These are phyloP conservation scores for Phylloporus sp. DNA, from an alignment of 768 basidiomycete species.

Conservation along the genomic window DNA sequence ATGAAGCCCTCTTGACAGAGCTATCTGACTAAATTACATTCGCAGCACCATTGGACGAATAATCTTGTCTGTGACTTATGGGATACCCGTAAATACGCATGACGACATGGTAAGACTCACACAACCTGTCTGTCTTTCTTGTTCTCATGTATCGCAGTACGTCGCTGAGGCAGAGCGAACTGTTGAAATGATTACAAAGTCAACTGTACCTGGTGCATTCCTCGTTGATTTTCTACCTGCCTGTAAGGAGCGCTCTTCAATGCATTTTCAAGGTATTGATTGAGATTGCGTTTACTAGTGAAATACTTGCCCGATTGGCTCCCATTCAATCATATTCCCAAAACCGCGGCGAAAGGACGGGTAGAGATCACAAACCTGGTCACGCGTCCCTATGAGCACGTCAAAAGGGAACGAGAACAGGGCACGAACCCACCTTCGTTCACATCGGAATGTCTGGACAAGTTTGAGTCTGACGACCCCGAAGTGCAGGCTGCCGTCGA, in stretches of 20 bases:
- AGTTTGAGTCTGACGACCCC: too few relatives aligned
- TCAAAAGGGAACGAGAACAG: too few relatives aligned
- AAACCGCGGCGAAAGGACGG: neutral
- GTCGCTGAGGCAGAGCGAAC: conserved; percentile 26
- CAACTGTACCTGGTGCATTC: conserved; percentile 28
- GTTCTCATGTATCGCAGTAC: conserved; percentile 21
- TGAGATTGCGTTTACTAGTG: conserved; percentile 11
- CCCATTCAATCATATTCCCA: neutral
- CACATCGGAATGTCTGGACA: too few relatives aligned
- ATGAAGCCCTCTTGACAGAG: neutral
- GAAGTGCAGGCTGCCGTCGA: too few relatives aligned
- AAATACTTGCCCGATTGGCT: conserved; percentile 12
- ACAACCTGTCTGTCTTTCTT: neutral
- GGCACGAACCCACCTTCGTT: too few relatives aligned
- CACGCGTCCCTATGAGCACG: neutral
- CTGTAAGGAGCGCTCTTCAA: conserved; percentile 13
- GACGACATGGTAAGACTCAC: conserved; percentile 16
- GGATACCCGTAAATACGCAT: conserved; percentile 18
- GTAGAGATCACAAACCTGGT: neutral
- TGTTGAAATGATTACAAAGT: conserved; percentile 22
- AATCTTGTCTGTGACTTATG: conserved; percentile 25
- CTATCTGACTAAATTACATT: neutral
- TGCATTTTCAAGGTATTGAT: neutral
- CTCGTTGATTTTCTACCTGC: conserved; percentile 29
- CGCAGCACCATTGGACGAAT: conserved; percentile 13